Base-by-base conservation (phyloP, 1,284 basidiomycete genomes). In the Wallemia mellicola region DNA sequence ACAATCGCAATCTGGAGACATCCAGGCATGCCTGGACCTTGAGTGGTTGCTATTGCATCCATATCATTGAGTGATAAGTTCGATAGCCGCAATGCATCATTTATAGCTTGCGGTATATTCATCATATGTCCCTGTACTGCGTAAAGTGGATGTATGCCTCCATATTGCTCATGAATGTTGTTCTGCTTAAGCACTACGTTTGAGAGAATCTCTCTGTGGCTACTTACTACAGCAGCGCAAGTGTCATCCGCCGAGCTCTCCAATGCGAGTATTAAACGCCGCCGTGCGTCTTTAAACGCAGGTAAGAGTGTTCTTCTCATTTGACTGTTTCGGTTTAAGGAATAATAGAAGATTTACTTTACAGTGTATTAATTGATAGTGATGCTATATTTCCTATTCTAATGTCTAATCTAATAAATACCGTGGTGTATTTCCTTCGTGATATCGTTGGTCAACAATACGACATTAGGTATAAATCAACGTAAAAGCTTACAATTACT, bases 1-100 rank as follows among this genome's bases (percentile, higher is more conserved):
- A 81, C 82, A 2, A 80, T 78, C 57, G 80, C 78, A 2, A 87
- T 81, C 27, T 75, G 77, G 2, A 95, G 74, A 67, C 85, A 89
- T 0, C 83, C 83, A 2, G 74, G 74, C 70, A 91, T 86, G 77
- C 83, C 87, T 60, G 91, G 89, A 9, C 88, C 91, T 64, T 86
- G 75, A 0, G 89, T 94, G 67, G 85, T 91, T 0, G 89, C 89
- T 48, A 94, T 76, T 0, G 84, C 88, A 65, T 91, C 81, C 14
- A 95, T 72, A 33, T 86, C 77, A 1, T 69, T 66, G 28, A 83
- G 69, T 24, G 69, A 67, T 27, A 86, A 61, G 0, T 73, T 68
- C 0, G 86, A 81, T 48, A 84, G 77, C 0, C 67, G 61, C 19
- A 94, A 72, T 0, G 87, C 86, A 60, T 71, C 71, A 28, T 70